Base-by-base conservation (phyloP, 2,329 filamentous ascomycete species). In the Curvularia eragrostidis region DNA sequence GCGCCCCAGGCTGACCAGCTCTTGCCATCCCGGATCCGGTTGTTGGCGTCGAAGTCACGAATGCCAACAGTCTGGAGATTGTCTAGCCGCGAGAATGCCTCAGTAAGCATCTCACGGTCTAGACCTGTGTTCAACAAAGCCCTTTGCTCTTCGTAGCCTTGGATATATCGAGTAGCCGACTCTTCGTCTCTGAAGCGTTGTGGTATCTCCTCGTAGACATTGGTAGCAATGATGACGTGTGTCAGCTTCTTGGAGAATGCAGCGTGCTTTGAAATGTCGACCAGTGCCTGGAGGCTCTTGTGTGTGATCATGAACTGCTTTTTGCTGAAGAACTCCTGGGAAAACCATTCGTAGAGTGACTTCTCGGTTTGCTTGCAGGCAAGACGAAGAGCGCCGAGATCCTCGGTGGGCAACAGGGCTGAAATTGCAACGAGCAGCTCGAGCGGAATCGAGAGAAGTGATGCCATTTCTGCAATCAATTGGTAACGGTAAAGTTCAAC, bases 261-360 rank as follows among this genome's bases (percentile, higher is more conserved):
- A 23, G 63, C 65, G 58, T 80, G 74, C 42, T 76, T 71, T 10
- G 78, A 74, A 49, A 81, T 80, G 48, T 76, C 76, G 32, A 79
- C 53, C 13, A 89, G 77, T 0, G 82, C 78, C 51, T 83, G 79
- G 9, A 89, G 75, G 64, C 87, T 89, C 63, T 79, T 74, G 32
- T 84, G 77, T 1, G 82, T 83, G 52, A 89, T 63, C 83, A 88
- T 87, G 74, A 89, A 90, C 67, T 89, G 87, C 66, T 84, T 85
- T 71, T 85, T 86, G 49, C 77, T 79, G 74, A 91, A 90, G 78
- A 88, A 90, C 61, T 89, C 86, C 23, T 77, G 77, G 26, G 82
- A 79, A 64, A 89, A 90, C 32, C 78, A 78, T 48, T 81, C 77
- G 71, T 85, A 85, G 12, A 89, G 76, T 1, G 78, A 76, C 19